These are phyloP conservation scores for Triglochin maritima DNA, from an alignment of 106 monocot species.

Conservation along the genomic window DNA sequence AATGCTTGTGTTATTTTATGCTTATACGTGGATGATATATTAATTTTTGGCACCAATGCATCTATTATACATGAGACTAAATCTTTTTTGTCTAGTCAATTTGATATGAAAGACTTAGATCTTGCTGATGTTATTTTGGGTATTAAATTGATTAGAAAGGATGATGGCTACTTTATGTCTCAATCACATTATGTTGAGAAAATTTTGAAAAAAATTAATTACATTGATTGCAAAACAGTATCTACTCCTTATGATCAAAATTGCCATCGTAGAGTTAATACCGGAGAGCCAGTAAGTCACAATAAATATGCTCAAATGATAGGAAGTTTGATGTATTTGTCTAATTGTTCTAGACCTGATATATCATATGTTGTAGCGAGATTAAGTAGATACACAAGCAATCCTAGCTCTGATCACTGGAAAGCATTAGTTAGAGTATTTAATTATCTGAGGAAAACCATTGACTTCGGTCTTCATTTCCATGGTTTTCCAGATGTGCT, in stretches of 20 bases:
- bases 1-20: background rate
- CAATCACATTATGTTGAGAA: conserved; percentile 12
- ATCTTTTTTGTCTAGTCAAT: background rate
- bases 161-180: background rate
- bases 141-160: background rate
- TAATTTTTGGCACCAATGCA: conserved; percentile 7
- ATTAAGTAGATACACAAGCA: conserved; percentile 8
- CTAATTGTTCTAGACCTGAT: background rate
- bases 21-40: conserved; percentile 4
- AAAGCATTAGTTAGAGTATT: conserved; percentile 10
- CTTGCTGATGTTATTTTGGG: conserved; percentile 1
- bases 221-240: background rate
- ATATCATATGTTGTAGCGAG: conserved; percentile 11
- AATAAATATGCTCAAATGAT: conserved; percentile 9
- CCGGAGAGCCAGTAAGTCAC: background rate
- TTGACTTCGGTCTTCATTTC: conserved; percentile 4
- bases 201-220: background rate
- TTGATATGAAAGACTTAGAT: conserved; percentile 3
- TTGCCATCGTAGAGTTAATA: background rate
- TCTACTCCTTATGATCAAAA: conserved; percentile 9
- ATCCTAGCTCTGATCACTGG: conserved; percentile 3
- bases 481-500: background rate
- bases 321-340: conserved; percentile 8
- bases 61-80: background rate
- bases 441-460: conserved; percentile 10